phyloP scores from a whole-genome alignment of 176 grass and related monocot species.

The Lolium multiflorum region DNA sequence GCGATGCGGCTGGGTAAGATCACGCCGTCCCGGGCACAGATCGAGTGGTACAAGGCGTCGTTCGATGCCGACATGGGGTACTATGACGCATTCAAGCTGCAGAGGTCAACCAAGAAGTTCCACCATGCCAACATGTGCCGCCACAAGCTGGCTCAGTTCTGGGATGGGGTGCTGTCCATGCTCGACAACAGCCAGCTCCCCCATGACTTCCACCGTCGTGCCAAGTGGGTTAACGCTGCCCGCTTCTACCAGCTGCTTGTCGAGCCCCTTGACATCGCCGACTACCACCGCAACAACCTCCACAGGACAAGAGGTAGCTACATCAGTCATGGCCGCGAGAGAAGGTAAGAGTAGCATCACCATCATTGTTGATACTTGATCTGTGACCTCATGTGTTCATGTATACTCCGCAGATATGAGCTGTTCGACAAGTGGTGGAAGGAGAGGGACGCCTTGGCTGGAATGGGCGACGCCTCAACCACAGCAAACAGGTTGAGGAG shows the following conservation, averaged over 20 bases:
- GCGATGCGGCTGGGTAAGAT: constrained; percentile 65
- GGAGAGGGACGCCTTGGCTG: constrained; percentile 14
- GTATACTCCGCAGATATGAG: constrained; percentile 51
- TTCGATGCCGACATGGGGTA: constrained; percentile 81
- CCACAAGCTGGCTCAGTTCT: constrained; percentile 78
- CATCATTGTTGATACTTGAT: constrained; percentile 14
- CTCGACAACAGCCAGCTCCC: constrained; percentile 77
- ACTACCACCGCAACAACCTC: constrained; percentile 68
- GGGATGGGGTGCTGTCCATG: constrained; percentile 87
- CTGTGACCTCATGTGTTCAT: neutral
- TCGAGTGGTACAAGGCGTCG: constrained; percentile 92
- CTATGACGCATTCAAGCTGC: constrained; percentile 90
- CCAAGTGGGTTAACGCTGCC: constrained; percentile 94
- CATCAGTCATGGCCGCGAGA: constrained; percentile 74
- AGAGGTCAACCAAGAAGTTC: constrained; percentile 57
- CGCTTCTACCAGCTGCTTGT: constrained; percentile 94
- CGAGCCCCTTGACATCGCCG: constrained; percentile 88
- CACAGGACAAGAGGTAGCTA: constrained; percentile 74
- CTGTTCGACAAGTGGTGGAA: constrained; percentile 96
- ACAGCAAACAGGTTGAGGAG: constrained; percentile 48
- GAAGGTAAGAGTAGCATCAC: constrained; percentile 32
- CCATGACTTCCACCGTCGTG: constrained; percentile 76
- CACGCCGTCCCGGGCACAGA: constrained; percentile 77
- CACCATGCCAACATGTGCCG: constrained; percentile 61
- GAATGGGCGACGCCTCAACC: neutral